phyloP scores from a whole-genome alignment of 1,284 basidiomycete species.

The Coniferiporia weirii region DNA sequence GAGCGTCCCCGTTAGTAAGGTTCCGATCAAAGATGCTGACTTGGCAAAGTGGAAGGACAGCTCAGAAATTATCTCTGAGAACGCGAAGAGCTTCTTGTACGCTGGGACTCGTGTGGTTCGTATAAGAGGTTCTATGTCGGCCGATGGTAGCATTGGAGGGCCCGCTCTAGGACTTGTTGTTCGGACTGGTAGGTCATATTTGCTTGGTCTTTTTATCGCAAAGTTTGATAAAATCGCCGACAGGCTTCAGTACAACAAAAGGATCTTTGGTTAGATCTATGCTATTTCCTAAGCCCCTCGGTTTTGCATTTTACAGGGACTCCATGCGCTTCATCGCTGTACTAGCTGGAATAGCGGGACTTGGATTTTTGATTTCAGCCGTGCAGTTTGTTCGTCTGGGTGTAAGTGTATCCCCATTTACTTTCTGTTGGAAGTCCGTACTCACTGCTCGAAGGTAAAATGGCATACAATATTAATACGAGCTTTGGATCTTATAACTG shows the following conservation, averaged over 20 bases:
- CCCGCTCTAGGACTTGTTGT: slow-evolving; percentile 86
- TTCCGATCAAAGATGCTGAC: slow-evolving; percentile 70
- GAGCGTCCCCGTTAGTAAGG: slow-evolving; percentile 89
- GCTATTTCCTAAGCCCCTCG: slow-evolving; percentile 98
- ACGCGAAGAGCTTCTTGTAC: slow-evolving; percentile 86
- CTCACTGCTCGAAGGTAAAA: slow-evolving; percentile 48
- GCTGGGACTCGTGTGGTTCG: slow-evolving; percentile 91
- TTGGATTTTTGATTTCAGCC: slow-evolving; percentile 87
- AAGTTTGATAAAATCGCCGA: neutral
- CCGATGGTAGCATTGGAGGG: slow-evolving; percentile 47
- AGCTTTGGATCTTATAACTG: slow-evolving; percentile 95
- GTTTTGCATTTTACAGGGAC: slow-evolving; percentile 97
- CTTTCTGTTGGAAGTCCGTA: neutral
- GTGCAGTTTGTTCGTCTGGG: slow-evolving; percentile 91
- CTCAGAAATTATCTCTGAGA: slow-evolving; percentile 64
- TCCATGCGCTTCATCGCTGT: slow-evolving; percentile 96
- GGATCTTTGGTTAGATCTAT: slow-evolving; percentile 95
- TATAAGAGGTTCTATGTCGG: slow-evolving; percentile 64
- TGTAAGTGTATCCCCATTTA: slow-evolving; percentile 40
- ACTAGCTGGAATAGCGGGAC: slow-evolving; percentile 79
- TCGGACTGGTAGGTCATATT: slow-evolving; percentile 65
- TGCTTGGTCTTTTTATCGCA: slow-evolving; percentile 6
- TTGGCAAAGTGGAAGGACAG: slow-evolving; percentile 65
- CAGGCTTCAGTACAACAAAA: slow-evolving; percentile 97
- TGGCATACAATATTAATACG: slow-evolving; percentile 92